Evolutionary conservation across 176 grass and related monocot genomes (phyloP).

Genomic region (Urochloa ruziziensis): DNA sequence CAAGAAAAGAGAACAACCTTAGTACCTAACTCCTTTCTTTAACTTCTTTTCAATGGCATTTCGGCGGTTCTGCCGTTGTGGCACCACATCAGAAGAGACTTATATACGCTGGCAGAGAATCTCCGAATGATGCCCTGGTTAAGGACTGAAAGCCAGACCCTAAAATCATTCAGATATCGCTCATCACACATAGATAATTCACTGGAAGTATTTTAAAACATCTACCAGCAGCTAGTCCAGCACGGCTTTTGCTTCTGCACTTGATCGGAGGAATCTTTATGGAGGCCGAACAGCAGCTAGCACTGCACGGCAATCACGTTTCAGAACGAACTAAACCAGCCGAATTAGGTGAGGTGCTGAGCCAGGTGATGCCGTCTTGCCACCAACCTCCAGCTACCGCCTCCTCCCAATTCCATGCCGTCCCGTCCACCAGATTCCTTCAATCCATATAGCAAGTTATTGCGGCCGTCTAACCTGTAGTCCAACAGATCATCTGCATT

Average conservation of each 20-base stretch:
- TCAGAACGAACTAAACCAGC: background rate
- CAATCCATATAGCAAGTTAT: slow-evolving; percentile 3
- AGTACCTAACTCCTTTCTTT: slow-evolving; percentile 8
- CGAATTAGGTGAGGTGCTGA: slow-evolving; percentile 22
- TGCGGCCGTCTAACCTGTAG: background rate
- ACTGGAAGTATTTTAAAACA: background rate
- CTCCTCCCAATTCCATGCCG: slow-evolving; percentile 11
- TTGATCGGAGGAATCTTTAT: background rate
- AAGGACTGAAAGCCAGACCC: background rate
- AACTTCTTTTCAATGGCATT: background rate
- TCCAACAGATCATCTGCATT: background rate
- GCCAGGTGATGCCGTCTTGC: slow-evolving; percentile 39
- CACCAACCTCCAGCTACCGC: slow-evolving; percentile 72
- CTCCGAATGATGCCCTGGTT: background rate
- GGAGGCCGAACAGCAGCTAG: background rate
- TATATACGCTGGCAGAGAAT: background rate
- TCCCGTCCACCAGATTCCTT: slow-evolving; percentile 19
- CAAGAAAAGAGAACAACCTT: background rate
- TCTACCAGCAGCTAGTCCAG: too few species aligned
- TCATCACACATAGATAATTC: background rate
- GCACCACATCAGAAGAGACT: slow-evolving; percentile 9
- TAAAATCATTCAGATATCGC: background rate
- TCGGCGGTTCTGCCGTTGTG: background rate
- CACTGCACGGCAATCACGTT: slow-evolving; percentile 14
- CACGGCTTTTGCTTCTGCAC: background rate